Conservation (phyloP, 2,329 filamentous ascomycete genomes). For the Thelonectria discophora region DNA sequence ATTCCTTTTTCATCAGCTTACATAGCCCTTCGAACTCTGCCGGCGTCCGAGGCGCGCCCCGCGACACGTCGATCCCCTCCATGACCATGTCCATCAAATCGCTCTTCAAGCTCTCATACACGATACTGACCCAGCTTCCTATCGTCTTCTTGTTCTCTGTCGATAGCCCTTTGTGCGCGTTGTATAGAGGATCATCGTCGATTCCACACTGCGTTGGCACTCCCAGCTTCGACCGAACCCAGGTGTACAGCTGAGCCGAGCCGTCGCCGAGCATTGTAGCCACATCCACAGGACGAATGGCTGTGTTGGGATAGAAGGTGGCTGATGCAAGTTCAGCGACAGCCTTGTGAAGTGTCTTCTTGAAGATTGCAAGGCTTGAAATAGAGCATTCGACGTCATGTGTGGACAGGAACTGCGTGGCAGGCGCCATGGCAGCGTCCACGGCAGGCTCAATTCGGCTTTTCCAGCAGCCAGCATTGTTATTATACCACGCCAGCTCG, state of each 20-base stretch:
- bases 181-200: conserved; percentile 44
- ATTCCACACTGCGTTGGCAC: conserved; percentile 46
- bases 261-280: conserved; percentile 44
- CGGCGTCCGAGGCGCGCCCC: conserved; percentile 29
- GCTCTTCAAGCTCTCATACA: conserved; percentile 45
- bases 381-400: conserved; percentile 37
- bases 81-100: conserved; percentile 44
- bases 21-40: conserved; percentile 39
- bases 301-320: conserved; percentile 42
- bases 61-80: conserved; percentile 35
- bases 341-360: conserved; percentile 30
- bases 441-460: conserved; percentile 40
- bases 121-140: conserved; percentile 43
- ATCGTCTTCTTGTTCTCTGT: conserved; percentile 45
- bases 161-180: conserved; percentile 31
- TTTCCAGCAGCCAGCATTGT: conserved; percentile 43
- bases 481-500: conserved; percentile 39
- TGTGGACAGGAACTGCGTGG: conserved; percentile 38
- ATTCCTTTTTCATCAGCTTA: conserved; percentile 21
- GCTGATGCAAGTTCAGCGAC: conserved; percentile 33
- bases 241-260: conserved; percentile 42
- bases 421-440: conserved; percentile 43
- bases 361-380: conserved; percentile 37
- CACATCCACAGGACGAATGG: conserved; percentile 34
- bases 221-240: conserved; percentile 42